Evolutionary conservation across 2,329 filamentous ascomycete genomes (phyloP), one percentile per base, ranked within the genome.

Genomic region (Dothidotthia symphoricarpi): DNA sequence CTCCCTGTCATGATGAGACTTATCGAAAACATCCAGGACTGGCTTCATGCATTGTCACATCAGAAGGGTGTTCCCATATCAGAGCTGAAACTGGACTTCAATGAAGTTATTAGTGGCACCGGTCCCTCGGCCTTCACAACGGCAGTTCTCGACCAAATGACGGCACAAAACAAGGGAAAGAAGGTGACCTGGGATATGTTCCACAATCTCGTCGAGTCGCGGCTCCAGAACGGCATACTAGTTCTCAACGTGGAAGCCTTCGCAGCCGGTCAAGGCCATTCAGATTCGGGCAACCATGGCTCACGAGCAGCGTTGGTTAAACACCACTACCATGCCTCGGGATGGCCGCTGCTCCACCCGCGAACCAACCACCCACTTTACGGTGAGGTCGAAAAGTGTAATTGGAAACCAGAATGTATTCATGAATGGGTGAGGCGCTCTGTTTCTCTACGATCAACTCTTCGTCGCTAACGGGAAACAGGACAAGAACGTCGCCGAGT

Each of bases 291-390:
- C 11, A 86, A 82, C 53, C 83, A 86, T 62, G 75, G 83, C 34
- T 74, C 82, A 1, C 73, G 81, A 34, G 75, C 75, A 14, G 83
- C 84, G 2, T 70, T 87, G 1, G 82, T 87, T 16, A 84, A 82
- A 62, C 84, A 88, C 58, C 82, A 86, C 62, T 88, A 86, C 55
- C 84, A 87, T 61, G 84, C 84, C 1, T 86, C 82, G 1, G 77
- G 80, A 42, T 87, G 84, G 84, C 84, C 83, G 2, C 77, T 75
- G 35, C 71, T 72, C 3, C 83, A 87, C 57, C 82, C 80, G 1
- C 73, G 83, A 19, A 84, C 76, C 66, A 81, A 72, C 31, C 83
- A 87, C 58, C 82, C 82, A 1, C 77, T 81, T 36, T 85, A 82
- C 54, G 83, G 81, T 5, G 80, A 85, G 61, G 82, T 86, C 0